Conservation (phyloP, 1,284 basidiomycete species). For the Stygiomarasmius scandens region DNA sequence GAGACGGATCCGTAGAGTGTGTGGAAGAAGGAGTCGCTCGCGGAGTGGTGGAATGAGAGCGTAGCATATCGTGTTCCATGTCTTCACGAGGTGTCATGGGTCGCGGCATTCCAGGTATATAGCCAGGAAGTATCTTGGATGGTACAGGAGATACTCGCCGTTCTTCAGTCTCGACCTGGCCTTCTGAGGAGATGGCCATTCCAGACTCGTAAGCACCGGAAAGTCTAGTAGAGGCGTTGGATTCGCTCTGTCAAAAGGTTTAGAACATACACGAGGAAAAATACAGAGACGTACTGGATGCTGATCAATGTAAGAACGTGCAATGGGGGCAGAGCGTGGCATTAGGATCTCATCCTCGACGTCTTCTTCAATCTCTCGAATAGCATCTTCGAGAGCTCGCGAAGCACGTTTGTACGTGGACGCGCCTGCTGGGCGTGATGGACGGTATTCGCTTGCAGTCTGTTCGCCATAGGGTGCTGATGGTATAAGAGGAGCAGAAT, state of each 20-base stretch:
- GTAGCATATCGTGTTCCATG: constrained; percentile 67
- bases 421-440: constrained; percentile 50
- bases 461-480: constrained; percentile 36
- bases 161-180: constrained; percentile 44
- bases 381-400: constrained; percentile 69
- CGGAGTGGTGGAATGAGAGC: constrained; percentile 77
- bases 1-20: constrained; percentile 20
- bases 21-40: constrained; percentile 67
- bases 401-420: constrained; percentile 66
- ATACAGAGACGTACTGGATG: constrained; percentile 26
- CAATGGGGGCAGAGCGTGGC: constrained; percentile 59
- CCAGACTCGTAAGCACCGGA: constrained; percentile 50
- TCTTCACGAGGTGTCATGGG: constrained; percentile 79
- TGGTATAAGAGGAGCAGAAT: constrained; percentile 40
- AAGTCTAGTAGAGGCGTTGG: constrained; percentile 21
- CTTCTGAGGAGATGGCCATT: constrained; percentile 72
- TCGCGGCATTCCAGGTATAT: constrained; percentile 83
- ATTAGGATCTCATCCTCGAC: constrained; percentile 73
- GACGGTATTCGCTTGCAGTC: constrained; percentile 39
- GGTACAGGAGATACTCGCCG: constrained; percentile 62
- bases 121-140: constrained; percentile 72
- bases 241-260: constrained; percentile 30
- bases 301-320: constrained; percentile 37
- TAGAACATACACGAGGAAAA: constrained; percentile 11
- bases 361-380: constrained; percentile 71